Conservation (phyloP, 768 basidiomycete genomes). For the Suillus sp. region DNA sequence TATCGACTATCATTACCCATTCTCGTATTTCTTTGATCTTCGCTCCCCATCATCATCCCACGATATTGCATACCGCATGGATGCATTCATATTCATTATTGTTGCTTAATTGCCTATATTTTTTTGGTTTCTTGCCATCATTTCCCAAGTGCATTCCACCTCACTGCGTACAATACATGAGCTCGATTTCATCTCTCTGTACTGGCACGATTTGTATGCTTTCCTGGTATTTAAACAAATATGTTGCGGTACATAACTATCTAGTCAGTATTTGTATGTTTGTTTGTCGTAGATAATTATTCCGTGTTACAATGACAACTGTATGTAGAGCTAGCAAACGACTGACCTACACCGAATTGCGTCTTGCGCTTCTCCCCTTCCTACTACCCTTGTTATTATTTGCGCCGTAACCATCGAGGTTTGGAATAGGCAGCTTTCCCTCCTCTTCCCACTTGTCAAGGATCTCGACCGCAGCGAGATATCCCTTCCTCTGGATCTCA, state of each 20-base stretch:
- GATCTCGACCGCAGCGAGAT: slow-evolving; percentile 68
- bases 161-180: slow-evolving; percentile 5
- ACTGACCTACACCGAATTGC: slow-evolving; percentile 61
- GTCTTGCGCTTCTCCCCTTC: slow-evolving; percentile 75
- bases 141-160: not conserved
- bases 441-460: slow-evolving; percentile 81
- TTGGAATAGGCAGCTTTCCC: slow-evolving; percentile 76
- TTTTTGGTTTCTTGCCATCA: slow-evolving; percentile 6
- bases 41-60: slow-evolving; percentile 3
- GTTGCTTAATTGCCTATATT: slow-evolving; percentile 35
- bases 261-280: slow-evolving; percentile 10
- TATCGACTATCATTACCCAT: slow-evolving; percentile 10
- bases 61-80: slow-evolving; percentile 9
- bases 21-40: not conserved
- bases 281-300: slow-evolving; percentile 13
- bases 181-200: slow-evolving; percentile 1
- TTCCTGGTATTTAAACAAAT: slow-evolving; percentile 10
- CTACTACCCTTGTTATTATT: slow-evolving; percentile 46
- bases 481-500: slow-evolving; percentile 84
- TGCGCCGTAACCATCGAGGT: slow-evolving; percentile 58
- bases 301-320: not conserved
- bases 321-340: not conserved
- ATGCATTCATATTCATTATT: slow-evolving; percentile 35
- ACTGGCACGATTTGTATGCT: slow-evolving; percentile 7
- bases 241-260: slow-evolving; percentile 6